phyloP scores from a whole-genome alignment of 163 green algal genomes.

The Chlamydomonas reinhardtii region DNA sequence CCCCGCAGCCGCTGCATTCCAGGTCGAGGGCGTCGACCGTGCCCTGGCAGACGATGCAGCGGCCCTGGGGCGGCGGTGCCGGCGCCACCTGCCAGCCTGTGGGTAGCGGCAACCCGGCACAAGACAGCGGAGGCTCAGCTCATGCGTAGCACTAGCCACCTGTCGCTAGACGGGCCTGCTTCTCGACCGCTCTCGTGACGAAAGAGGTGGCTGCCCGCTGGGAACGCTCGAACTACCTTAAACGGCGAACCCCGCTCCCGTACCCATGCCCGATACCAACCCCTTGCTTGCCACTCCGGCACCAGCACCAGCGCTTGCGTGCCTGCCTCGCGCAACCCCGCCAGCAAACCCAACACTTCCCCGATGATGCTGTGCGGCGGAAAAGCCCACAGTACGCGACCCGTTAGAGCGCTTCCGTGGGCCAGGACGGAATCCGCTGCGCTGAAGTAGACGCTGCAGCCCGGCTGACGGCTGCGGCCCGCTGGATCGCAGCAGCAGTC shows the following conservation, averaged over 20 bases:
- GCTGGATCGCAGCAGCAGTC: not conserved
- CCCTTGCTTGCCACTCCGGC: not conserved
- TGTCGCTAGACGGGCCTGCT: not conserved
- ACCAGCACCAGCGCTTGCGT: not conserved
- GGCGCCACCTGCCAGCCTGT: too few species aligned
- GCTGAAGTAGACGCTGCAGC: not conserved
- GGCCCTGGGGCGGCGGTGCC: too few species aligned
- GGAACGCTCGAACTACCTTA: not conserved
- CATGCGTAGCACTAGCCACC: not conserved
- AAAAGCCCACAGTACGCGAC: not conserved
- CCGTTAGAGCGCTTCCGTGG: not conserved
- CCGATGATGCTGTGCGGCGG: too few species aligned
- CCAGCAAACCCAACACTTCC: too few species aligned
- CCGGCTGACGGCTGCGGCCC: not conserved
- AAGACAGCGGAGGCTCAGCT: not conserved
- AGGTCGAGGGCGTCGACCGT: too few species aligned
- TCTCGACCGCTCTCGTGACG: not conserved
- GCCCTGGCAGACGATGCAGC: too few species aligned
- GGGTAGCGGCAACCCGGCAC: too few species aligned
- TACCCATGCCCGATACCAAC: not conserved
- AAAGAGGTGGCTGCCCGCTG: not conserved
- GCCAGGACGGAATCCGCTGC: not conserved
- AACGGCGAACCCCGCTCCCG: not conserved
- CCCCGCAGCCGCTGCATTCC: too few species aligned
- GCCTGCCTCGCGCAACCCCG: too few species aligned